Evolutionary conservation across 495 filamentous ascomycete genomes (phyloP), one percentile per base, ranked within the genome.

Genomic region (Paragyromitra xinjiangensis): DNA sequence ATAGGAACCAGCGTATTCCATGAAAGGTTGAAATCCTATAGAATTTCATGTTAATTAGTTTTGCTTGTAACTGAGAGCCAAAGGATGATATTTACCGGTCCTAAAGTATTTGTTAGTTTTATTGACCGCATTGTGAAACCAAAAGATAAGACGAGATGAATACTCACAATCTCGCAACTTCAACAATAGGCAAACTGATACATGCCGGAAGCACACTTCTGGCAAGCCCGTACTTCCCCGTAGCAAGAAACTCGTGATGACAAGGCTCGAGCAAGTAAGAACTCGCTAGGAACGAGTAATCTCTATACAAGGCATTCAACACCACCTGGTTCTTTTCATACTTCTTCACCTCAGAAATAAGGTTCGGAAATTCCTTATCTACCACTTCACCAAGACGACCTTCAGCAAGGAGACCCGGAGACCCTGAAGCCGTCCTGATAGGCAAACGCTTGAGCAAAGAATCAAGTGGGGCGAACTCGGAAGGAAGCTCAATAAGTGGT

Each of bases 241-340:
- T 80, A 34, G 87, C 87, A 67, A 91, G 83, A 79, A 88, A 90
- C 78, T 91, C 87, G 85, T 91, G 86, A 84, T 94, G 94, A 83
- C 94, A 97, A n/a, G 94, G 94, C 85, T 97, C 94, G n/a, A 97
- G 88, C 16, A 97, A 86, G 82, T 95, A 97, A 0, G 94, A 91
- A 14, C 92, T 94, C 0, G 93, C 92, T 3, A 97, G 85, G 85
- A 96, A 97, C 34, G 91, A 91, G 82, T 97, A 97, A 85, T 97
- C 94, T 29, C 94, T 86, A 83, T 96, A 97, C 67, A 95, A 84
- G 37, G 93, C 94, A 81, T 92, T 93, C 86, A 95, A 87, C 39
- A 91, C 85, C 19, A 90, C 90, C 22, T 94, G 86, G 83, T 97
- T 90, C 64, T 86, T 83, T 48, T 51, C 51, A 75, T 94, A 90